These are phyloP conservation scores for Penicillium sp. DNA, from an alignment of 2,329 filamentous ascomycete genomes.

Conservation along the genomic window DNA sequence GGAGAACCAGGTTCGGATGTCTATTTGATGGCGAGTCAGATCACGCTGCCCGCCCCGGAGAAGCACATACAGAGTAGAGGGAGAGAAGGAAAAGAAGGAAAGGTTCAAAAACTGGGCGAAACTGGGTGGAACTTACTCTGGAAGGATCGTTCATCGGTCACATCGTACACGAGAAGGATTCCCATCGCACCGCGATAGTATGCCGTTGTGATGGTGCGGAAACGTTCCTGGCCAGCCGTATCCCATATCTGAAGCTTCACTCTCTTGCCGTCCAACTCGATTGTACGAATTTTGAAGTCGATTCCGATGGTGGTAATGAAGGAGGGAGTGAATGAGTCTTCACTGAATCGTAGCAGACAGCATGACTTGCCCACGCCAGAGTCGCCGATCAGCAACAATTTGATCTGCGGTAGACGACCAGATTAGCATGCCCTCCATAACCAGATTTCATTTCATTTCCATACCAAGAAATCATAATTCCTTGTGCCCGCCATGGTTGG, in stretches of 20 bases:
- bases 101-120: neutral
- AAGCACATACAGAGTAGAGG: neutral
- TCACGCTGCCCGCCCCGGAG: no score
- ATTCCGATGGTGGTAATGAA: constrained; percentile 99
- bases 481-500: constrained; percentile 85
- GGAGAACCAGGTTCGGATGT: constrained; percentile 99
- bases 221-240: constrained; percentile 96
- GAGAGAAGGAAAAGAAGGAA: neutral
- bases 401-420: constrained; percentile 70
- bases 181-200: constrained; percentile 99
- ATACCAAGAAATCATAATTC: constrained; percentile 98
- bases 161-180: constrained; percentile 96
- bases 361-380: constrained; percentile 97
- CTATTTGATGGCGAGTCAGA: constrained; percentile 51
- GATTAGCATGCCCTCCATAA: neutral
- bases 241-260: constrained; percentile 99
- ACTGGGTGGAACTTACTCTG: constrained; percentile 71
- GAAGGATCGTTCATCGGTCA: constrained; percentile 94
- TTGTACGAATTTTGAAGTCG: constrained; percentile 99
- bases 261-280: constrained; percentile 97
- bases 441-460: constrained; percentile 29
- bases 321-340: constrained; percentile 95
- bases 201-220: constrained; percentile 97
- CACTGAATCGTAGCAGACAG: constrained; percentile 93
- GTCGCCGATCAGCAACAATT: constrained; percentile 94